phyloP scores from a whole-genome alignment of 1,284 basidiomycete genomes.

The Schizophyllum commune region DNA sequence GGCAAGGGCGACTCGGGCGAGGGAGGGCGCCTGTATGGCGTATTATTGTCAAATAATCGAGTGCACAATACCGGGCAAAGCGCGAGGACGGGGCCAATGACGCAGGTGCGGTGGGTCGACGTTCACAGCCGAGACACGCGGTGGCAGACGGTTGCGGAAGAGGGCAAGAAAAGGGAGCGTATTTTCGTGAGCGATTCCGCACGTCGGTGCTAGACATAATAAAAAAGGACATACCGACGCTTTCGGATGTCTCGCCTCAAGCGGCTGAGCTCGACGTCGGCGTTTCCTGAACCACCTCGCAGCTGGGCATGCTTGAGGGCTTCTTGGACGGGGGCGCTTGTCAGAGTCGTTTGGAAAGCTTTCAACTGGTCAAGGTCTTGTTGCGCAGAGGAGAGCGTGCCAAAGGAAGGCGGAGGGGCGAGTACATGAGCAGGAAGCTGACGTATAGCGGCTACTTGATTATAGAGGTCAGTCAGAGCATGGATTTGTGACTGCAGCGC shows the following conservation, averaged over 20 bases:
- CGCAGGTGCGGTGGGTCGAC: not conserved
- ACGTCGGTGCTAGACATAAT: no score
- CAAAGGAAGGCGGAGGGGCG: constrained; percentile 29
- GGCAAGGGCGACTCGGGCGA: constrained; percentile 55
- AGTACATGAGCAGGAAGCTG: constrained; percentile 27
- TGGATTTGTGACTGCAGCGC: constrained; percentile 36
- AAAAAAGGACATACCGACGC: constrained; percentile 34
- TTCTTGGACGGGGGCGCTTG: constrained; percentile 42
- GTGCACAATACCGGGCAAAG: no score
- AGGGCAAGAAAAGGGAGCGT: not conserved
- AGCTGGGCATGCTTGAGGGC: constrained; percentile 42
- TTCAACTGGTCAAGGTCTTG: constrained; percentile 35
- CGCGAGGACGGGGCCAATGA: no score
- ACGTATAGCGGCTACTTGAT: constrained; percentile 34
- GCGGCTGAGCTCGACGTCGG: constrained; percentile 39
- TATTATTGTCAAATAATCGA: no score
- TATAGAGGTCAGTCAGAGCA: constrained; percentile 36
- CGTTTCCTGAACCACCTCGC: constrained; percentile 29
- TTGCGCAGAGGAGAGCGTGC: constrained; percentile 17
- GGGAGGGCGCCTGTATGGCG: constrained; percentile 43
- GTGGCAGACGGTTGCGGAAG: no score
- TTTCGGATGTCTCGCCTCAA: constrained; percentile 41
- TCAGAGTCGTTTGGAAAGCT: constrained; percentile 35
- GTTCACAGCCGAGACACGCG: no score
- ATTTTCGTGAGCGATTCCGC: no score